phyloP scores from a whole-genome alignment of 768 basidiomycete genomes.

The Phaeotremella fagi region DNA sequence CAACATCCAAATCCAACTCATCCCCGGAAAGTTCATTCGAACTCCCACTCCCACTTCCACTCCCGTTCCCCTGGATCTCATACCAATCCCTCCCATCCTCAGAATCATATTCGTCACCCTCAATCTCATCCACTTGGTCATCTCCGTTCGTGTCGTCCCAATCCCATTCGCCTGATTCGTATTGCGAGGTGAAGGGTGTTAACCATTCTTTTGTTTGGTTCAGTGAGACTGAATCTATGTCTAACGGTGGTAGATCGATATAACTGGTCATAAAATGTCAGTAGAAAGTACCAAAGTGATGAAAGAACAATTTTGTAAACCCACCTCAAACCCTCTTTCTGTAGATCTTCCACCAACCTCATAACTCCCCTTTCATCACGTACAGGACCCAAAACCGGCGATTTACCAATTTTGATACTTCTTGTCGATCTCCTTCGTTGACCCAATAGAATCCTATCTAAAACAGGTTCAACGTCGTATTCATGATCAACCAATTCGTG shows the following conservation, averaged over 20 bases:
- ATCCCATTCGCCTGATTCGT: constrained; percentile 12
- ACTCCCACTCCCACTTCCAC: constrained; percentile 1
- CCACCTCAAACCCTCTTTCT: constrained; percentile 25
- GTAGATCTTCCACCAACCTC: constrained; percentile 22
- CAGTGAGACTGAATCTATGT: neutral
- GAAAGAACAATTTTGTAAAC: constrained; percentile 1
- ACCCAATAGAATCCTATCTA: neutral
- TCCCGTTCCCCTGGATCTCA: constrained; percentile 1
- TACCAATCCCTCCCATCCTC: constrained; percentile 7
- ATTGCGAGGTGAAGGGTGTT: constrained; percentile 8
- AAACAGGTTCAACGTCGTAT: neutral
- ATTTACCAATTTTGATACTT: neutral
- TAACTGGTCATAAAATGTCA: too few relatives aligned
- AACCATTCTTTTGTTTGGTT: constrained; percentile 3
- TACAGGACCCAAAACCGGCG: constrained; percentile 22
- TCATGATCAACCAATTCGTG: constrained; percentile 2
- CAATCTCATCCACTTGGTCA: neutral
- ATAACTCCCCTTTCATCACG: constrained; percentile 11
- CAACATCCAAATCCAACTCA: neutral
- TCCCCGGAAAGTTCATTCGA: neutral
- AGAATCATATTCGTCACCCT: neutral
- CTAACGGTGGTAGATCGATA: constrained; percentile 9
- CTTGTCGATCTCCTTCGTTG: neutral
- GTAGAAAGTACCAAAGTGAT: neutral
- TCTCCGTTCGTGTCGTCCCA: constrained; percentile 1